phyloP scores from a whole-genome alignment of 1,284 basidiomycete genomes.

The Flammula alnicola region DNA sequence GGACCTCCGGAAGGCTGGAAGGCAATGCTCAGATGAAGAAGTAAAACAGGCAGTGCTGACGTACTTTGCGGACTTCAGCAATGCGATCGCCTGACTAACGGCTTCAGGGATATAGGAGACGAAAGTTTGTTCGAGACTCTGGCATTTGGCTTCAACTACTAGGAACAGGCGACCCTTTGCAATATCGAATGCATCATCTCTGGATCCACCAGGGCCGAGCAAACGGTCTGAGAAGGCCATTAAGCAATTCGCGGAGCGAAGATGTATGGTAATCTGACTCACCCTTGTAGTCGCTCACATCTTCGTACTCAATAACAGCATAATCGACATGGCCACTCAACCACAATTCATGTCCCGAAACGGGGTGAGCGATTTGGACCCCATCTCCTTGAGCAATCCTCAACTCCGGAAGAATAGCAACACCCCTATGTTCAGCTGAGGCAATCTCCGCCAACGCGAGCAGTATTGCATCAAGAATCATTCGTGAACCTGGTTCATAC shows the following conservation, averaged over 20 bases:
- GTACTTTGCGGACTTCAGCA: conserved; percentile 26
- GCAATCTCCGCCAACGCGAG: conserved; percentile 27
- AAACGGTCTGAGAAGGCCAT: conserved; percentile 25
- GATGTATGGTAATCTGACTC: conserved; percentile 16
- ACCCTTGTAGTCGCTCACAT: conserved; percentile 26
- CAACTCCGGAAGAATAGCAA: conserved; percentile 31
- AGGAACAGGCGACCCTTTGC: conserved; percentile 25
- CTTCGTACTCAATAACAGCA: conserved; percentile 24
- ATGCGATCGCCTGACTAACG: conserved; percentile 31
- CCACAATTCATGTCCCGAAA: conserved; percentile 25
- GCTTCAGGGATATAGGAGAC: conserved; percentile 28
- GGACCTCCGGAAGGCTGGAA: conserved; percentile 28
- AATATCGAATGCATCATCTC: conserved; percentile 27
- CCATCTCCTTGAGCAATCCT: conserved; percentile 26
- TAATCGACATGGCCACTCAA: conserved; percentile 28
- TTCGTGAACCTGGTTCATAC: conserved; percentile 27
- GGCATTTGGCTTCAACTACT: conserved; percentile 27
- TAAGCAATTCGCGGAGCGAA: conserved; percentile 14
- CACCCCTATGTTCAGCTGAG: conserved; percentile 16
- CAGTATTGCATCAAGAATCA: conserved; percentile 33
- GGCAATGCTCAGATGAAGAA: conserved; percentile 21
- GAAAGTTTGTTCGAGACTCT: conserved; percentile 19
- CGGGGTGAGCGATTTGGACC: conserved; percentile 23
- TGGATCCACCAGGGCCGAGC: conserved; percentile 26
- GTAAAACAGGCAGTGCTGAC: conserved; percentile 15